These are phyloP conservation scores for Ceratocystis ficicola DNA, from an alignment of 2,329 filamentous ascomycete species.

Conservation along the genomic window DNA sequence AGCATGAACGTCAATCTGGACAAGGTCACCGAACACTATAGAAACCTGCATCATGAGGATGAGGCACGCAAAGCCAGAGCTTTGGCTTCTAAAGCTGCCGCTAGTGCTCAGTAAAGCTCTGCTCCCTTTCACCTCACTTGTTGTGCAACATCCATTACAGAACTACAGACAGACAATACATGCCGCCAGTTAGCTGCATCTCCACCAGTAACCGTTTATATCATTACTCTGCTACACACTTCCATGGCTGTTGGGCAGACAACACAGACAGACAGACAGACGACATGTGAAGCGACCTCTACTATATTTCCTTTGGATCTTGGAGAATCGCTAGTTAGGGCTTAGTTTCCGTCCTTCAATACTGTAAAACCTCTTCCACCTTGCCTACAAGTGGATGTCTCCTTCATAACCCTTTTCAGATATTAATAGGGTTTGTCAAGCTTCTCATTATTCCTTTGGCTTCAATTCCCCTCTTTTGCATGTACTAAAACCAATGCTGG, in stretches of 20 bases:
- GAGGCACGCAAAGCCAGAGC: conserved; percentile 44
- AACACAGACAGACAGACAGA: background rate
- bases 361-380: background rate
- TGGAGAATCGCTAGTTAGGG: background rate
- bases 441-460: background rate
- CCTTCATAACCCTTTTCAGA: background rate
- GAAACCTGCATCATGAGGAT: conserved; percentile 41
- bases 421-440: background rate
- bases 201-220: conserved; percentile 1
- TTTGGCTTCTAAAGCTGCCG: conserved; percentile 31
- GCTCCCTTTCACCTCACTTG: background rate
- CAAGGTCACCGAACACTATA: conserved; percentile 46
- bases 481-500: background rate
- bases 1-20: conserved; percentile 36
- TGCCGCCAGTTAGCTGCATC: conserved; percentile 6
- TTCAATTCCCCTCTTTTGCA: background rate
- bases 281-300: background rate
- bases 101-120: background rate
- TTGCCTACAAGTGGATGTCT: background rate
- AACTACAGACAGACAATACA: conserved; percentile 5
- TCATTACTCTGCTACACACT: background rate
- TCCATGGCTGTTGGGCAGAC: background rate
- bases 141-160: background rate
- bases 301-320: background rate
- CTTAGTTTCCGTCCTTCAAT: background rate